Percentiles rank a stretch among this genome's conserved stretches.
These are phyloP conservation scores for Aureobasidium sp. DNA, from an alignment of 2,329 filamentous ascomycete species.

Conservation along the genomic window DNA sequence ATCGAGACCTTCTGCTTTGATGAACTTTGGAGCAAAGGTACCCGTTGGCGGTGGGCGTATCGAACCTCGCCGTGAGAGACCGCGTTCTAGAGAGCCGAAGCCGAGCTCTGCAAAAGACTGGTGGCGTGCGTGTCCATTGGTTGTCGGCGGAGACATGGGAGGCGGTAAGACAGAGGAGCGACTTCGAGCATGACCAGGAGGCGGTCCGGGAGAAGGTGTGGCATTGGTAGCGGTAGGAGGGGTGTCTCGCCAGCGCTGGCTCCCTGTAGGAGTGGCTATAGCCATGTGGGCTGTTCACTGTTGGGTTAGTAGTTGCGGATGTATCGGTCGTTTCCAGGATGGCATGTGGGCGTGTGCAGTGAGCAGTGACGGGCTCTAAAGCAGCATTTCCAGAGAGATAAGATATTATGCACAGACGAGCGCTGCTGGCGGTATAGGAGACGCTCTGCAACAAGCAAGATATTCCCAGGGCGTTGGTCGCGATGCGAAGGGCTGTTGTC, in stretches of 20 bases:
- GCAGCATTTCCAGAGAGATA: slow-evolving; percentile 1
- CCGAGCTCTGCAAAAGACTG: slow-evolving; percentile 55
- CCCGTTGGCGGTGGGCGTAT: slow-evolving; percentile 42
- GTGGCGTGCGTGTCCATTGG: slow-evolving; percentile 54
- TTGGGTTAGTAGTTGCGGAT: slow-evolving; percentile 8
- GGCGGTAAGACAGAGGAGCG: slow-evolving; percentile 69
- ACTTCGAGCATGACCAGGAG: slow-evolving; percentile 49
- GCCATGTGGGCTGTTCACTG: slow-evolving; percentile 3
- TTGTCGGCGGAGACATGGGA: slow-evolving; percentile 41
- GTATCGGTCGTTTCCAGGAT: not conserved
- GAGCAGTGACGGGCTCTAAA: not conserved
- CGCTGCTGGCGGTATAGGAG: not conserved
- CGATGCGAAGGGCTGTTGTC: slow-evolving; percentile 1
- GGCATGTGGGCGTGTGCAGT: slow-evolving; percentile 3
- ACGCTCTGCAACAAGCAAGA: not conserved
- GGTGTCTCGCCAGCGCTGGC: slow-evolving; percentile 63
- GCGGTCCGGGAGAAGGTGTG: slow-evolving; percentile 58
- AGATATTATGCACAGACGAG: slow-evolving; percentile 1
- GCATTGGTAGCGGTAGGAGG: slow-evolving; percentile 61
- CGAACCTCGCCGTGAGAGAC: not conserved
- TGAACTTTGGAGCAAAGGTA: slow-evolving; percentile 95
- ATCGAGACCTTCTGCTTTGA: slow-evolving; percentile 75
- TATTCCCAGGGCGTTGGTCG: not conserved
- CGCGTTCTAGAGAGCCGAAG: slow-evolving; percentile 21
- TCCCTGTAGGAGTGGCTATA: slow-evolving; percentile 7